A percentile compares a stretch with the other conserved stretches of the same genome.
phyloP scores from a whole-genome alignment of 176 grass and related monocot species.

The Bromus sterilis region DNA sequence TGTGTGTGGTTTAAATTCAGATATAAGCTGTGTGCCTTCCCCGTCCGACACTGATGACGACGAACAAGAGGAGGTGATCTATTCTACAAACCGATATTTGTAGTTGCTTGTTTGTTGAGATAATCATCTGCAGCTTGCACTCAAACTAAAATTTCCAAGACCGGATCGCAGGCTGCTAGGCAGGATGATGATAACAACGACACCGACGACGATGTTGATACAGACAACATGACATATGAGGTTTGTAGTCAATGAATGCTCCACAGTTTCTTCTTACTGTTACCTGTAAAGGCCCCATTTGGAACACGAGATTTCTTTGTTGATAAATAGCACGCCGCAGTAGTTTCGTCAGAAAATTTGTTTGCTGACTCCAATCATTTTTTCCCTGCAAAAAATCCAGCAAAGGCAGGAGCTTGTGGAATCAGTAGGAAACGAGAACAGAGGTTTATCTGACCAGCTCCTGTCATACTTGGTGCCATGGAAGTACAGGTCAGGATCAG shows the following conservation, averaged over 20 bases:
- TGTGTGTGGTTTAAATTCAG: slow-evolving; percentile 20
- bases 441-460: slow-evolving; percentile 67
- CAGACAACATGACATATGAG: slow-evolving; percentile 92
- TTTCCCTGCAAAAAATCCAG: slow-evolving; percentile 14
- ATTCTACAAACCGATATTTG: background rate
- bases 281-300: background rate
- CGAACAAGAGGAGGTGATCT: slow-evolving; percentile 42
- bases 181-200: slow-evolving; percentile 41
- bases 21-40: slow-evolving; percentile 44
- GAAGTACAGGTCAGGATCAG: slow-evolving; percentile 61
- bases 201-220: slow-evolving; percentile 14
- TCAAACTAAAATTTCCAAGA: background rate
- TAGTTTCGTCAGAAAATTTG: background rate
- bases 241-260: background rate
- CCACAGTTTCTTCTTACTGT: background rate
- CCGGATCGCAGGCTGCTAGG: slow-evolving; percentile 26
- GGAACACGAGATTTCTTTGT: background rate
- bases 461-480: slow-evolving; percentile 45
- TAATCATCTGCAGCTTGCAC: background rate
- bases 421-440: slow-evolving; percentile 52
- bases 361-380: background rate
- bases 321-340: background rate
- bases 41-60: slow-evolving; percentile 38
- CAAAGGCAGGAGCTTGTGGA: slow-evolving; percentile 62
- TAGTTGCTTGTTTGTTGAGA: background rate